A percentile compares a stretch with the other conserved stretches of the same genome.
Conservation (phyloP, 345 rosid genomes). For the Arabis alpina region DNA sequence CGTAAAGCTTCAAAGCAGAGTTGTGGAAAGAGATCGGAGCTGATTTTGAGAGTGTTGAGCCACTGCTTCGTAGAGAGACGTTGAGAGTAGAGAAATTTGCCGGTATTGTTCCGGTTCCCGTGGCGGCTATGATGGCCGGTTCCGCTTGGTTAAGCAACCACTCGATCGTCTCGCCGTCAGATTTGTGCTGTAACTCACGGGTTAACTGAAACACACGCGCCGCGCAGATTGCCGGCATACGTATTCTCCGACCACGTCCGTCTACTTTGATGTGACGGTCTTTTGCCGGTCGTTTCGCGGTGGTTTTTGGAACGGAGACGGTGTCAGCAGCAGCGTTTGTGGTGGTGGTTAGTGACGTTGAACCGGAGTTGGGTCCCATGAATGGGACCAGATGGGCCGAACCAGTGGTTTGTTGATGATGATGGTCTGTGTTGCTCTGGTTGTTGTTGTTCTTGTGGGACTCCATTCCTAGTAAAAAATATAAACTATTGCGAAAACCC, state of each 20-base stretch:
- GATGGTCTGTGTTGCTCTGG: constrained; percentile 20
- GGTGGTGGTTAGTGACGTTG: constrained; percentile 2
- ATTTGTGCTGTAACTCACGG: constrained; percentile 35
- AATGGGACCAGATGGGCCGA: constrained; percentile 47
- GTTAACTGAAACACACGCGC: constrained; percentile 40
- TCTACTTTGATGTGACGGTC: constrained; percentile 42
- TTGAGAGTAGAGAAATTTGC: constrained; percentile 33
- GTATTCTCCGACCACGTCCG: constrained; percentile 40
- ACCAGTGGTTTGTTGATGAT: constrained; percentile 20
- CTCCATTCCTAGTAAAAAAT: constrained; percentile 14
- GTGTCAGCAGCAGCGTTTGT: not conserved
- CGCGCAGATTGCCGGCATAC: constrained; percentile 41
- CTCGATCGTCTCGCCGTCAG: constrained; percentile 36
- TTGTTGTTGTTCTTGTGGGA: constrained; percentile 31
- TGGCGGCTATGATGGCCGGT: constrained; percentile 38
- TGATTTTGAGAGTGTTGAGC: constrained; percentile 18
- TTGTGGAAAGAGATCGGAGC: constrained; percentile 18
- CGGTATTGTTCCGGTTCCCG: constrained; percentile 37
- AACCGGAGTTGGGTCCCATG: constrained; percentile 59
- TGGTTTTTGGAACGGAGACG: constrained; percentile 8
- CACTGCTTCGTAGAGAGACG: constrained; percentile 24
- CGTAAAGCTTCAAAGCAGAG: not conserved
- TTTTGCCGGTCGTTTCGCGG: constrained; percentile 23
- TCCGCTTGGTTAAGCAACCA: constrained; percentile 38
- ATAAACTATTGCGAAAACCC: not conserved